Evolutionary conservation across 139 green algal genomes (phyloP).

Genomic region (Bryopsis sp.): DNA sequence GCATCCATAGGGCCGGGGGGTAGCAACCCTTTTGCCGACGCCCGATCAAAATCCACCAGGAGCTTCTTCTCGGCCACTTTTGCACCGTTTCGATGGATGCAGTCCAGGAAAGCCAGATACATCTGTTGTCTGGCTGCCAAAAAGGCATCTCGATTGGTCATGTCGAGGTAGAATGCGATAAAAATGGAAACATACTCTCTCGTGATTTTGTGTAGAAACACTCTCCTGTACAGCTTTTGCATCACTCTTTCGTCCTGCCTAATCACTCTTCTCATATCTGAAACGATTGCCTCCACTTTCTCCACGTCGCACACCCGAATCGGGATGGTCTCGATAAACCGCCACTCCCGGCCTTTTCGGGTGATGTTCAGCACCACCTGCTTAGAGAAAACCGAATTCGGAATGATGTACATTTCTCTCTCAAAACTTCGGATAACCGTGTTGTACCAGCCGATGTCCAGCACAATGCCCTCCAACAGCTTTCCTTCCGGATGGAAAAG

Average conservation of each 20-base stretch:
- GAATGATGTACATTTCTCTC: conserved; percentile 34
- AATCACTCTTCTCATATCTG: conserved; percentile 60
- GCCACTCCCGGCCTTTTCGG: conserved; percentile 74
- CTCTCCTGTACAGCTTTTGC: conserved; percentile 78
- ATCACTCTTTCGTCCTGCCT: conserved; percentile 77
- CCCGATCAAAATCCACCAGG: too few relatives aligned
- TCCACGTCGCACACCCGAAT: conserved; percentile 50
- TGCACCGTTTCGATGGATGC: conserved; percentile 67
- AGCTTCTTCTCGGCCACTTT: conserved; percentile 45
- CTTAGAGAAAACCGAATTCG: conserved; percentile 72
- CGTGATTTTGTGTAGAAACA: conserved; percentile 80
- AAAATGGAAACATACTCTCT: conserved; percentile 60
- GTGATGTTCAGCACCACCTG: conserved; percentile 87
- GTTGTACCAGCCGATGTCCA: conserved; percentile 87
- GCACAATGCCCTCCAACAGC: conserved; percentile 77
- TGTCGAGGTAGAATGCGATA: conserved; percentile 67
- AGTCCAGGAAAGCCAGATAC: conserved; percentile 53
- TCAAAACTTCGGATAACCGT: conserved; percentile 38
- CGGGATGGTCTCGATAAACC: conserved; percentile 74
- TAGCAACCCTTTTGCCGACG: too few relatives aligned
- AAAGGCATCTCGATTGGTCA: conserved; percentile 59
- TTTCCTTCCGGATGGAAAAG: conserved; percentile 47
- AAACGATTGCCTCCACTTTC: conserved; percentile 32
- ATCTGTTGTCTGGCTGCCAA: conserved; percentile 51
- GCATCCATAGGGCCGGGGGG: too few relatives aligned